A percentile compares a stretch with the other conserved stretches of the same genome.
Evolutionary conservation across 192 early-diverging fungal species (phyloP).

Genomic region (Mortierella hygrophila): DNA sequence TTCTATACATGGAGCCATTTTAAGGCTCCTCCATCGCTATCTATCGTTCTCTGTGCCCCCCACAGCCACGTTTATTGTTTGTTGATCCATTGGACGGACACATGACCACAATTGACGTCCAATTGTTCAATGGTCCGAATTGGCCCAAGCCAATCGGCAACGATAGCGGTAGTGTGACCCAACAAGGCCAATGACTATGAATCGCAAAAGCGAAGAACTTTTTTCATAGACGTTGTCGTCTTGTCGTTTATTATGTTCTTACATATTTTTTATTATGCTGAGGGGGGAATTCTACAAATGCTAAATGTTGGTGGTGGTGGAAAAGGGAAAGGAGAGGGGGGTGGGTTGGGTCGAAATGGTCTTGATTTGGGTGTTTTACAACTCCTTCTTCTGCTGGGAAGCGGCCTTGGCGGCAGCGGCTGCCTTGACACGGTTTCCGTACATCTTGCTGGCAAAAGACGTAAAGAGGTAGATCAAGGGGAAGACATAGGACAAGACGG

Average conservation of each 20-base stretch:
- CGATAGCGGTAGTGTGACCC: not conserved
- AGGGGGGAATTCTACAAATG: conserved; percentile 2
- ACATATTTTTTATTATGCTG: not conserved
- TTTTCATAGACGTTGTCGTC: not conserved
- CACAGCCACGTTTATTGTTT: not conserved
- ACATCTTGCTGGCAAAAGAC: conserved; percentile 72
- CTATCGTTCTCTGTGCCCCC: not conserved
- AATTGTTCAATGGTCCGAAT: not conserved
- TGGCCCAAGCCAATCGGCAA: not conserved
- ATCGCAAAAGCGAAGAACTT: not conserved
- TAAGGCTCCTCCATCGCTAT: too few species aligned
- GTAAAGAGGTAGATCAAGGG: conserved; percentile 75
- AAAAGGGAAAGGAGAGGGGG: not conserved
- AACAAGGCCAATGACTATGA: not conserved
- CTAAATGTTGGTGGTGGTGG: not conserved
- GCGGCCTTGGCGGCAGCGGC: not conserved
- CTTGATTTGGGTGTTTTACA: not conserved
- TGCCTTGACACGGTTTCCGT: conserved; percentile 50
- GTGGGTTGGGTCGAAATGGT: not conserved
- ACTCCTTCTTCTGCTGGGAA: conserved; percentile 20
- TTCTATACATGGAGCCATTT: too few species aligned
- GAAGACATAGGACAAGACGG: conserved; percentile 65
- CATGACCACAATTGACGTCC: not conserved
- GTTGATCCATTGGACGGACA: not conserved
- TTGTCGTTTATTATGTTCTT: not conserved